Base-by-base conservation (phyloP, 495 filamentous ascomycete genomes). In the Penicillium antarcticum region DNA sequence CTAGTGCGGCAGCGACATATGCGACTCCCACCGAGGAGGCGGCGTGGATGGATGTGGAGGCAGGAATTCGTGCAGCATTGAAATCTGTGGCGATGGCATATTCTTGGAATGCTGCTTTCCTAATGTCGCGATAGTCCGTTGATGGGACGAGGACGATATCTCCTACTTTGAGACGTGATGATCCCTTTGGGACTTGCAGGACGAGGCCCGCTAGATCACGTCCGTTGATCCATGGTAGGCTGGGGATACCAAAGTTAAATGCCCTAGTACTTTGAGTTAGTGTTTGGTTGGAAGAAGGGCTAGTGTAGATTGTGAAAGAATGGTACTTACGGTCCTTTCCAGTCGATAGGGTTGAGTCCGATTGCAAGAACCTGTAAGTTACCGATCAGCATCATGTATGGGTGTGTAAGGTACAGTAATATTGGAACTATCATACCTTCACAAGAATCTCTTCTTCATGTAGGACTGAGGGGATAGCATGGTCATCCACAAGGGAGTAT, bases 281-380 rank as follows among this genome's bases (percentile, higher is more conserved):
- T 7, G 21, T 16, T 10, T 11, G 7, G n/a, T n/a, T 4, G 21
- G 26, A 10, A 13, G 11, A 6, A 21, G n/a, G 6, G 5, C 23
- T 37, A 9, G 26, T 8, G 26, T 6, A 29, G 21, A 26, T 16
- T 33, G 29, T n/a, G 8, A 12, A 3, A 32, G 23, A 24, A 9
- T 5, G 4, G 16, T 23, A 75, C 75, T 31, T 73, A 86, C 83
- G 82, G 82, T 56, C 75, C 80, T 69, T 88, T 88, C 86, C 86
- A 88, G 62, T 89, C 86, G 41, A 87, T 79, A 3, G 84, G 86
- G 63, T 87, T 88, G 43, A 89, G 65, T 3, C 85, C 86, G 65
- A 87, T 79, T 8, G 78, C 80, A 29, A 75, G 55, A 8, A 76
- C 66, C 72, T 77, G 48, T 9, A 7, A 19, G 36, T 13, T 1